A percentile compares a stretch with the other conserved stretches of the same genome.
Evolutionary conservation across 1,139 yeast genomes (phyloP).

Genomic region (Candida albicans): DNA sequence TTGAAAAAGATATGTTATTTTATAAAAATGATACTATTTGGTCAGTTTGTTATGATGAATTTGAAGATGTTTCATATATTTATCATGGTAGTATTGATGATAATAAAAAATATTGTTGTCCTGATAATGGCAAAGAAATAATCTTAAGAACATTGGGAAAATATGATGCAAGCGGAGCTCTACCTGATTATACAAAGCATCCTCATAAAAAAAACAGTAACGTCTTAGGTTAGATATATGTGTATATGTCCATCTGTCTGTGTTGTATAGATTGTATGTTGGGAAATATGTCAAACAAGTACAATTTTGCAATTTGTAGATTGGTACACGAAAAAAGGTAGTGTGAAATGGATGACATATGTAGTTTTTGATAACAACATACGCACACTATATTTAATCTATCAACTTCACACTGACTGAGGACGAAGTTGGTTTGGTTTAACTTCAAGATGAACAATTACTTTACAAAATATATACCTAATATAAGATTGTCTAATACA

Average conservation of each 20-base stretch:
- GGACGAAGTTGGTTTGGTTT: too few species aligned
- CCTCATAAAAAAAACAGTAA: neutral
- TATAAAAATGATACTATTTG: slow-evolving; percentile 5
- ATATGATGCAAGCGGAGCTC: slow-evolving; percentile 9
- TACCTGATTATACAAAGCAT: slow-evolving; percentile 9
- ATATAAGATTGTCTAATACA: slow-evolving; percentile 12
- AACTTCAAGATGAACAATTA: slow-evolving; percentile 18
- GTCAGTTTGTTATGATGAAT: slow-evolving; percentile 8
- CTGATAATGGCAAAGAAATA: slow-evolving; percentile 6
- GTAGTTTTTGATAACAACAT: too few species aligned
- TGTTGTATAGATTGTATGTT: too few species aligned
- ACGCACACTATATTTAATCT: too few species aligned
- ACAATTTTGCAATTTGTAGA: neutral
- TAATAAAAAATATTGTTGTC: slow-evolving; percentile 6
- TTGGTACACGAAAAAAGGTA: too few species aligned
- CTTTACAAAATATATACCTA: slow-evolving; percentile 22
- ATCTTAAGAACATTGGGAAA: slow-evolving; percentile 9
- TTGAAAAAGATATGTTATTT: slow-evolving; percentile 4
- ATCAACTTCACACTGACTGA: too few species aligned
- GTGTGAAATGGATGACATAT: too few species aligned
- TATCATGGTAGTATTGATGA: slow-evolving; percentile 8
- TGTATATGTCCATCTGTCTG: too few species aligned
- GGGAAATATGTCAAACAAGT: too few species aligned
- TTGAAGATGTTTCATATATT: slow-evolving; percentile 5
- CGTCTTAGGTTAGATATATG: too few species aligned